A percentile compares a stretch with the other conserved stretches of the same genome.
phyloP scores from a whole-genome alignment of 129 eudicot species.

The Scalesia atractyloides region DNA sequence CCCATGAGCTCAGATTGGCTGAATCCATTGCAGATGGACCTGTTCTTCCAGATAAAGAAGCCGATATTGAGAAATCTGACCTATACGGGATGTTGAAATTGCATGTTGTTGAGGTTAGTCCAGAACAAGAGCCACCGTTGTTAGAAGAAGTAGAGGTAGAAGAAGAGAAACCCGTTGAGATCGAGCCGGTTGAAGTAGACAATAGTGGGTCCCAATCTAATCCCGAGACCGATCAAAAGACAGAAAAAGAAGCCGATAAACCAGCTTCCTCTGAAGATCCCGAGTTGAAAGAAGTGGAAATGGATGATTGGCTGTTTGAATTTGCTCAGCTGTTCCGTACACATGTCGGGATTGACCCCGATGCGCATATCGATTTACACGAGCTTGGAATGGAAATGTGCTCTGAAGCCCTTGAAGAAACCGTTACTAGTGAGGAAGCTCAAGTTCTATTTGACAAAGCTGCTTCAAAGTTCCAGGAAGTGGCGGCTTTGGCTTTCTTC shows the following conservation, averaged over 20 bases:
- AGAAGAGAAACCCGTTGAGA: slow-evolving; percentile 64
- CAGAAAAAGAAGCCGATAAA: slow-evolving; percentile 54
- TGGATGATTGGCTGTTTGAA: slow-evolving; percentile 97
- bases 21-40: slow-evolving; percentile 65
- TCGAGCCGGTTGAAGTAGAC: slow-evolving; percentile 54
- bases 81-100: slow-evolving; percentile 69
- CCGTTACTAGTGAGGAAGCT: slow-evolving; percentile 93
- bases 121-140: slow-evolving; percentile 89
- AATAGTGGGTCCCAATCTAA: slow-evolving; percentile 56
- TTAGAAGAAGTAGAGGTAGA: slow-evolving; percentile 84
- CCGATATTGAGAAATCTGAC: slow-evolving; percentile 58
- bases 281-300: slow-evolving; percentile 86
- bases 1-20: slow-evolving; percentile 78
- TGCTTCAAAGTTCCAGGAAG: slow-evolving; percentile 91
- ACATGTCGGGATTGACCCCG: slow-evolving; percentile 94
- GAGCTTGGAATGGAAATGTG: slow-evolving; percentile 98
- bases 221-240: slow-evolving; percentile 57
- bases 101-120: slow-evolving; percentile 88
- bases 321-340: slow-evolving; percentile 89
- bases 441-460: slow-evolving; percentile 86
- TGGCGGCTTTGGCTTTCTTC: slow-evolving; percentile 93
- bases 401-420: slow-evolving; percentile 95
- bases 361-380: slow-evolving; percentile 87
- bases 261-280: slow-evolving; percentile 56
- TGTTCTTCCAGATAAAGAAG: slow-evolving; percentile 47